These are phyloP conservation scores for Veloboletus limbatus DNA, from an alignment of 1,284 basidiomycete genomes.

Conservation along the genomic window DNA sequence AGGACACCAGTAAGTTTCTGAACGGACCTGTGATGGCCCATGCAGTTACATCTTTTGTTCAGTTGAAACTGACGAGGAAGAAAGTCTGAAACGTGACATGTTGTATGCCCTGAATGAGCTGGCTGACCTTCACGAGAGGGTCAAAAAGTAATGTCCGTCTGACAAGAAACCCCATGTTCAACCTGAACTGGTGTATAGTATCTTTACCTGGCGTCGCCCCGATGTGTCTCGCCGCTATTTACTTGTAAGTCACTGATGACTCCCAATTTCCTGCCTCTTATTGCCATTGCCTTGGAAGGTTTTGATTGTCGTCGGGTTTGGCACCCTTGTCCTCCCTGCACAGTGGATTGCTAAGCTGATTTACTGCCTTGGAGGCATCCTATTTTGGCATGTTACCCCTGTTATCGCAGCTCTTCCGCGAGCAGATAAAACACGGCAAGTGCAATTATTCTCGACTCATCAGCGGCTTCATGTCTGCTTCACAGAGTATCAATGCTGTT, in stretches of 20 bases:
- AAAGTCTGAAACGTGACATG: constrained; percentile 43
- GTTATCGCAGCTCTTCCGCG: constrained; percentile 50
- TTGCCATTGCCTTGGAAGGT: constrained; percentile 19
- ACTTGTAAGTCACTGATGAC: constrained; percentile 36
- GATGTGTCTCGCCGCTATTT: constrained; percentile 47
- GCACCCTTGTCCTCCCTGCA: constrained; percentile 46
- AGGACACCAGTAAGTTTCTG: constrained; percentile 16
- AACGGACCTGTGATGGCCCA: not conserved
- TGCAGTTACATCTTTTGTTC: not conserved
- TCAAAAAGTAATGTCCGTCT: constrained; percentile 53
- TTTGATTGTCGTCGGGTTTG: constrained; percentile 37
- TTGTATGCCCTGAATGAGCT: constrained; percentile 45
- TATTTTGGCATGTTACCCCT: constrained; percentile 66
- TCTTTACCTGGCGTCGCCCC: constrained; percentile 63
- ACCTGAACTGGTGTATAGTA: constrained; percentile 35
- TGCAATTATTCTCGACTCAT: constrained; percentile 1
- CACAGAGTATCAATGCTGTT: constrained; percentile 48
- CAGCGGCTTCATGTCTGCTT: constrained; percentile 5
- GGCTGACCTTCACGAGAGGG: constrained; percentile 62
- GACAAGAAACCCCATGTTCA: not conserved
- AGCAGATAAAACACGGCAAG: constrained; percentile 46
- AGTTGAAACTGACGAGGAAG: constrained; percentile 27
- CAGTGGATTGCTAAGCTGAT: constrained; percentile 47
- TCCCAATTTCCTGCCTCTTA: not conserved
- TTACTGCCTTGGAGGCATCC: constrained; percentile 46